Evolutionary conservation across 768 basidiomycete genomes (phyloP).

Genomic region (Kwoniella sp.): DNA sequence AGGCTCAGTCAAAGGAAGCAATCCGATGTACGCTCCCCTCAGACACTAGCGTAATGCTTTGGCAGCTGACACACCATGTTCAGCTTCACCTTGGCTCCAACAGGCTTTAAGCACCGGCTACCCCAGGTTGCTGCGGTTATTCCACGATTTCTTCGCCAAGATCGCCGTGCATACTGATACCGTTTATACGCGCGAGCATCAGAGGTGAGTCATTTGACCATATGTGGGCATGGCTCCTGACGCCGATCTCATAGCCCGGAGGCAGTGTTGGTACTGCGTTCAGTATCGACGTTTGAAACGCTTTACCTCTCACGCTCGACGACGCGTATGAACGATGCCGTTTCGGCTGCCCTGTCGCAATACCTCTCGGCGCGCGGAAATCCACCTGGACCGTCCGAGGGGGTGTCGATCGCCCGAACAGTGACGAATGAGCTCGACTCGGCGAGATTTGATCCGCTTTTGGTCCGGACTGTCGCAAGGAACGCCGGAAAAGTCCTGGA

Average conservation of each 20-base stretch:
- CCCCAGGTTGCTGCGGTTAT: conserved; percentile 77
- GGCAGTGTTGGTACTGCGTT: conserved; percentile 78
- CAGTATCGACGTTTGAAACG: conserved; percentile 75
- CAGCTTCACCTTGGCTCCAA: conserved; percentile 84
- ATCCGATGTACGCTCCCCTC: conserved; percentile 59
- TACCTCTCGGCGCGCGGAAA: conserved; percentile 59
- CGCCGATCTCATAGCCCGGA: conserved; percentile 63
- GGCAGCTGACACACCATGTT: conserved; percentile 4
- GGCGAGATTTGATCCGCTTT: conserved; percentile 83
- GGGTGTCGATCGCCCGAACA: conserved; percentile 67
- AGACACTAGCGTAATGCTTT: neutral
- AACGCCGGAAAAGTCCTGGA: conserved; percentile 67
- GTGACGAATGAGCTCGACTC: conserved; percentile 89
- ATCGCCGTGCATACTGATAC: conserved; percentile 95
- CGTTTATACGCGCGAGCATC: conserved; percentile 72
- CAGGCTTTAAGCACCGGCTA: conserved; percentile 83
- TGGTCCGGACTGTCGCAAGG: conserved; percentile 74
- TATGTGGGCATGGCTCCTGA: neutral
- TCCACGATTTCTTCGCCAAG: conserved; percentile 95
- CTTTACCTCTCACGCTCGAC: conserved; percentile 83
- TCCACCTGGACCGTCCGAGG: conserved; percentile 72
- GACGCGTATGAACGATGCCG: conserved; percentile 74
- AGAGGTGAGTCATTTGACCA: conserved; percentile 59
- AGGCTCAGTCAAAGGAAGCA: conserved; percentile 74
- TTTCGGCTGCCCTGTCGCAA: conserved; percentile 66